Evolutionary conservation across 768 basidiomycete species (phyloP), one percentile per base, ranked within the genome.

Genomic region (Xerocomus spinulosus): DNA sequence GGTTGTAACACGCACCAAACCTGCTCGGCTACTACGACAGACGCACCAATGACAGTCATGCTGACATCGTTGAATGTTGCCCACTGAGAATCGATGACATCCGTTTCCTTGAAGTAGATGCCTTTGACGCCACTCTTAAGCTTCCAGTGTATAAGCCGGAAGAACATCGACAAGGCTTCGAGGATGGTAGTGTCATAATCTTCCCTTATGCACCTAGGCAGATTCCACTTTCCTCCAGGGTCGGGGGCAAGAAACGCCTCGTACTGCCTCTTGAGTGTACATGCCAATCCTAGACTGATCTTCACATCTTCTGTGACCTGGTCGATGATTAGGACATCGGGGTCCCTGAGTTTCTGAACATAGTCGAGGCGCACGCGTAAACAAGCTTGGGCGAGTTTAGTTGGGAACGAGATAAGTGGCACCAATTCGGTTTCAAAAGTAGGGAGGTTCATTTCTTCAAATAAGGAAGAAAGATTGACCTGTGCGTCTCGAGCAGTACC

Each of bases 31-130:
- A 99, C 93, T 4, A 95, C 72, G 44, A 87, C 70, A 17, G 95
- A 92, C 20, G 94, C 96, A 5, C 90, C 90, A 17, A 81, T 74
- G 9, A 92, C 85, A 30, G 85, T 88, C 64, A 93, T 74, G 49
- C 92, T 92, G 43, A 95, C 92, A 64, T 90, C 89, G 54, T 88
- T 89, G 68, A 98, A 84, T 18, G 95, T 94, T 17, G 88, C 85
- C 89, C 93, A 95, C 59, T 98, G 93, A 6, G 87, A 84, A 63
- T 99, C 95, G 30, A 99, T 76, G n/a, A 98, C 83, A 64, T 98
- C 95, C 0, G 94, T 96, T 73, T 99, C 96, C 62, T 94, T 92
- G 75, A 98, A 94, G 68, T 95, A 89, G 40, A 94, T 91, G 17
- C 87, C 88, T 64, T 91, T 92, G 50, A 83, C 79, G 17, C 87